These are phyloP conservation scores for Exophiala sp. DNA, from an alignment of 2,329 filamentous ascomycete genomes.

Conservation along the genomic window DNA sequence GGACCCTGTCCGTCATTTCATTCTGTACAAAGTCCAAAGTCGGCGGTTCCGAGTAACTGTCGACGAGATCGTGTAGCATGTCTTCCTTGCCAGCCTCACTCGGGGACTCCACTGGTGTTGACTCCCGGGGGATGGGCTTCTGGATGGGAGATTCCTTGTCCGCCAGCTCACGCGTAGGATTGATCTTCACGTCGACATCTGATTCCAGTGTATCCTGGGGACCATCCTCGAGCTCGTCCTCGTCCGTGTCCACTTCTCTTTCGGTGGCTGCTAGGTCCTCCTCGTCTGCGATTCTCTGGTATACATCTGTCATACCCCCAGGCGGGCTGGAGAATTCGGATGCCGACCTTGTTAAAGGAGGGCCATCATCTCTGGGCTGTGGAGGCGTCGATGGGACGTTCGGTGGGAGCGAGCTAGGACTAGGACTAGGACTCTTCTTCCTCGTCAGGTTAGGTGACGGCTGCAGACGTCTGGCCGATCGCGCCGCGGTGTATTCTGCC, in stretches of 20 bases:
- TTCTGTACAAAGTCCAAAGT: conserved; percentile 34
- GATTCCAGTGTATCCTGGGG: conserved; percentile 10
- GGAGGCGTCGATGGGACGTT: conserved; percentile 25
- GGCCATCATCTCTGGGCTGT: conserved; percentile 19
- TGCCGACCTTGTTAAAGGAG: conserved; percentile 31
- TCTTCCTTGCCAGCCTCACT: conserved; percentile 14
- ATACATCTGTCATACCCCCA: conserved; percentile 36
- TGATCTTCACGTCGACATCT: conserved; percentile 4
- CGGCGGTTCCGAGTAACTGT: conserved; percentile 28
- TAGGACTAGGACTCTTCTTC: conserved; percentile 34
- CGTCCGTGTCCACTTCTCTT: conserved; percentile 27
- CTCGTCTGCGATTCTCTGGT: conserved; percentile 38
- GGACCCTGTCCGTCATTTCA: conserved; percentile 33
- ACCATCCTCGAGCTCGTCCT: conserved; percentile 30
- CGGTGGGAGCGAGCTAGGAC: conserved; percentile 28
- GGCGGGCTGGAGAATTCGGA: conserved; percentile 35
- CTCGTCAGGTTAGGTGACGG: conserved; percentile 16
- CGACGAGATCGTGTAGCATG: conserved; percentile 22
- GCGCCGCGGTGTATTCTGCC: conserved; percentile 20
- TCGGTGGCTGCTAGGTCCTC: conserved; percentile 35
- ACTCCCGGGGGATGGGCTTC: conserved; percentile 4
- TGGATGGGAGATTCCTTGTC: neutral
- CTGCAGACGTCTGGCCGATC: conserved; percentile 18
- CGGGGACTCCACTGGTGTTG: conserved; percentile 13
- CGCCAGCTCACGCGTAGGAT: neutral